These are phyloP conservation scores for Anisodus acutangulus DNA, from an alignment of 257 asterid species.

Conservation along the genomic window DNA sequence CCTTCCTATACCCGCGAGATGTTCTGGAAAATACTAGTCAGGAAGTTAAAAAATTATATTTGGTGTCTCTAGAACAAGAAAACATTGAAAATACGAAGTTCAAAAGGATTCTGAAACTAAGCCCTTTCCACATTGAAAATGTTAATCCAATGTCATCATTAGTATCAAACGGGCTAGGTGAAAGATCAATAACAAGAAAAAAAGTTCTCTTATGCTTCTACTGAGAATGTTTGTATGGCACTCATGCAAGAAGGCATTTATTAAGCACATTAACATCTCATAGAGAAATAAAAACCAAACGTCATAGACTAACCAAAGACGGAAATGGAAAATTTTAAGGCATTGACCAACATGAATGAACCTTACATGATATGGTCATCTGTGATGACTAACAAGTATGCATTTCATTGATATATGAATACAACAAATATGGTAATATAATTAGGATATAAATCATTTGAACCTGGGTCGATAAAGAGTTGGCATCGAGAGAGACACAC, in stretches of 20 bases:
- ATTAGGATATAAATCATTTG: background rate
- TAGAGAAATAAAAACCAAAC: background rate
- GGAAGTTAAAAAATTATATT: background rate
- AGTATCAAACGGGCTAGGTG: background rate
- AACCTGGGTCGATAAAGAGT: background rate
- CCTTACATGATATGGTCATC: background rate
- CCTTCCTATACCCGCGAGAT: background rate
- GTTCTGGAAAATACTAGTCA: constrained; percentile 10
- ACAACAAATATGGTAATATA: background rate
- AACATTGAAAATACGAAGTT: background rate
- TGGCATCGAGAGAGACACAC: background rate
- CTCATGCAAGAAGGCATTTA: background rate
- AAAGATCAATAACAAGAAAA: constrained; percentile 10
- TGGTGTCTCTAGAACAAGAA: background rate
- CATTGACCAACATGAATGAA: background rate
- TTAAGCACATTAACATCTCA: constrained; percentile 7
- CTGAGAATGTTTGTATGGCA: background rate
- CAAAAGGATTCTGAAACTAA: background rate
- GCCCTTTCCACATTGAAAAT: background rate
- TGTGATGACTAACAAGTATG: background rate
- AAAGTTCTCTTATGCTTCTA: background rate
- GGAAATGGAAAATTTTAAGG: constrained; percentile 3
- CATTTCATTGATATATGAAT: background rate
- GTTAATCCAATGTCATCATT: background rate
- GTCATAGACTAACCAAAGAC: background rate